Base-by-base conservation (phyloP, 164 flowering plant species). In the Aristolochia californica region DNA sequence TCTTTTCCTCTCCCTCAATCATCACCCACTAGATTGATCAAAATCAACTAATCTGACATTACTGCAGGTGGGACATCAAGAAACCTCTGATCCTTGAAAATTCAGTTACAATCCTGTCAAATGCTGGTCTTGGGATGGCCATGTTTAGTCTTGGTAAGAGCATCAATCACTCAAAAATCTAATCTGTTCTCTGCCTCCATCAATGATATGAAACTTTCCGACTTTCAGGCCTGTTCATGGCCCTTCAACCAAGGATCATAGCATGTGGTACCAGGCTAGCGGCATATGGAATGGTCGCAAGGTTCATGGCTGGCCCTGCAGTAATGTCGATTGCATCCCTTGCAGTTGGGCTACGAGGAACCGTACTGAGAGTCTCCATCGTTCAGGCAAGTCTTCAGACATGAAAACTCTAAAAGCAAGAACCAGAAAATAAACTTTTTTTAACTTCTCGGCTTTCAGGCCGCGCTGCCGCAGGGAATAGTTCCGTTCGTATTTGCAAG, bases 401-500 rank as follows among this genome's bases (percentile, higher is more conserved):
- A 24, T 9, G 10, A 12, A 48, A 17, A 43, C 48, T n/a, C n/a
- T n/a, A n/a, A n/a, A 14, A 21, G 34, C 22, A 17, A 45, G n/a
- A 22, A 11, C 28, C 18, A 10, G 14, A 11, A 24, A 13, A 26
- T 15, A 25, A 57, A 21, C 27, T 51, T 12, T 17, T 38, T 43
- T n/a, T 4, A 24, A 30, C 30, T 51, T 43, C 23, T 30, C 45
- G 38, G 45, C 20, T 40, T 66, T 40, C 60, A 70, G 77, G 81
- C 76, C 22, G 78, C 76, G 7, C 57, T 77, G 43, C 81, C 81
- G 14, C 78, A 74, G 64, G 78, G 76, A 38, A 74, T 74, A 0
- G 76, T 74, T 8, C 78, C 81, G 15, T 77, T 74, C 52, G 75
- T 77, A 11, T 77, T 77, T 59, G 74, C 81, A 11, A 77, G 68